These are phyloP conservation scores for Starmerella apis DNA, from an alignment of 805 yeast species.

Conservation along the genomic window DNA sequence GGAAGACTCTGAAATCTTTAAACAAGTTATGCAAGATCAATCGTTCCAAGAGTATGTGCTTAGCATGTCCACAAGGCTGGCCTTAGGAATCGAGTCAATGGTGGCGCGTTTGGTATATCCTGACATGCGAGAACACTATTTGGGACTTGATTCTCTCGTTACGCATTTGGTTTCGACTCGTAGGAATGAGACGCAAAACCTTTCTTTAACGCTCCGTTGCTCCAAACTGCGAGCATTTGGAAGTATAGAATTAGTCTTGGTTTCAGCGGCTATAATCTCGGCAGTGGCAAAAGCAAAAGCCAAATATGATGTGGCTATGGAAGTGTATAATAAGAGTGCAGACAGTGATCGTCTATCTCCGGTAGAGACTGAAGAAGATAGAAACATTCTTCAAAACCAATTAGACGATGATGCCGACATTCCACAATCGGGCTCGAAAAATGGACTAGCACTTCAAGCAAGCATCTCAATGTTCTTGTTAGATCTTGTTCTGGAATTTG, in stretches of 20 bases:
- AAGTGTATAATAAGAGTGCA: neutral
- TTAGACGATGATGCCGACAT: neutral
- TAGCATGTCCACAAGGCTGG: conserved; percentile 12
- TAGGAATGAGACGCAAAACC: conserved; percentile 16
- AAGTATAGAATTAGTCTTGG: conserved; percentile 22
- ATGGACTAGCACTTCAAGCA: conserved; percentile 13
- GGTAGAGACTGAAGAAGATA: neutral
- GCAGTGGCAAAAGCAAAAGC: neutral
- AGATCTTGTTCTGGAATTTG: conserved; percentile 19
- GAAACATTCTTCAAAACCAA: neutral
- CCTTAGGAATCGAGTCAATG: conserved; percentile 15
- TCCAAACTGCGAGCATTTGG: conserved; percentile 22
- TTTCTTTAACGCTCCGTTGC: conserved; percentile 22
- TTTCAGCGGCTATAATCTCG: conserved; percentile 12
- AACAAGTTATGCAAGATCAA: conserved; percentile 16
- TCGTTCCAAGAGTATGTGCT: conserved; percentile 18
- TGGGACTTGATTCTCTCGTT: conserved; percentile 12
- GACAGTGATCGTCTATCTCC: neutral
- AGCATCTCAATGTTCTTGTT: conserved; percentile 18
- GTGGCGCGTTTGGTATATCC: conserved; percentile 17
- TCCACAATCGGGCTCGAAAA: neutral
- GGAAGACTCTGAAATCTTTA: conserved; percentile 25
- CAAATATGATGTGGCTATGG: neutral
- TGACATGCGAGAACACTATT: conserved; percentile 17
- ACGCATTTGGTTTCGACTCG: conserved; percentile 13